Percentiles rank a stretch among this genome's conserved stretches.
These are phyloP conservation scores for Aureobasidium vineae DNA, from an alignment of 2,329 filamentous ascomycete genomes.

Conservation along the genomic window DNA sequence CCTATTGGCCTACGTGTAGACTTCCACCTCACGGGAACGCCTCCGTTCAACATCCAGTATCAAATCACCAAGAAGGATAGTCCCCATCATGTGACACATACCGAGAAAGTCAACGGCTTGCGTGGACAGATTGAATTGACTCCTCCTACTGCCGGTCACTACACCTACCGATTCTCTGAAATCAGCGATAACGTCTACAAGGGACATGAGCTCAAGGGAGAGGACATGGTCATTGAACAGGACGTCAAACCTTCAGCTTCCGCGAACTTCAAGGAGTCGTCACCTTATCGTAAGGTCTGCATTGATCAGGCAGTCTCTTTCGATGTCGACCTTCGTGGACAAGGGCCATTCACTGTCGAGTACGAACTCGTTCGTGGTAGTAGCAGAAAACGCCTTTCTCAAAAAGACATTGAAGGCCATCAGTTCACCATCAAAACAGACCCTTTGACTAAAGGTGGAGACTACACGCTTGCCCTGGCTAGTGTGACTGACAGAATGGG, in stretches of 20 bases:
- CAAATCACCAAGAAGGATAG: slow-evolving; percentile 63
- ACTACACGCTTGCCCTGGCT: slow-evolving; percentile 82
- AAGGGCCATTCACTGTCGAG: slow-evolving; percentile 83
- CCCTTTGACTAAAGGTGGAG: slow-evolving; percentile 73
- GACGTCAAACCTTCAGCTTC: slow-evolving; percentile 90
- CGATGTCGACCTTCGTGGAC: slow-evolving; percentile 72
- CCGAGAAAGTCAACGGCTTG: slow-evolving; percentile 63
- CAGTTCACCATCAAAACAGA: slow-evolving; percentile 72
- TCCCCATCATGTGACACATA: slow-evolving; percentile 46
- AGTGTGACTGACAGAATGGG: slow-evolving; percentile 82
- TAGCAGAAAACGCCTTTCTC: slow-evolving; percentile 69
- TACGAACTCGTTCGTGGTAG: slow-evolving; percentile 92
- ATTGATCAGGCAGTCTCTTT: slow-evolving; percentile 77
- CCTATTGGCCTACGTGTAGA: slow-evolving; percentile 87
- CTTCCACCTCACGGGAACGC: slow-evolving; percentile 85
- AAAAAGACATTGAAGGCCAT: slow-evolving; percentile 61
- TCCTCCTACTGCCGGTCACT: slow-evolving; percentile 76
- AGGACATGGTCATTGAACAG: slow-evolving; percentile 70
- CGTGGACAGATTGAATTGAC: slow-evolving; percentile 82
- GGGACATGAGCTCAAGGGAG: slow-evolving; percentile 59
- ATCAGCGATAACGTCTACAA: slow-evolving; percentile 82
- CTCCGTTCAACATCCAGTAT: slow-evolving; percentile 83
- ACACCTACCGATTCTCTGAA: slow-evolving; percentile 79
- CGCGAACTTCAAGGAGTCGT: slow-evolving; percentile 63
- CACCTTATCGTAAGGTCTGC: slow-evolving; percentile 65